These are phyloP conservation scores for Wakefieldia striispora DNA, from an alignment of 768 basidiomycete genomes.

Conservation along the genomic window DNA sequence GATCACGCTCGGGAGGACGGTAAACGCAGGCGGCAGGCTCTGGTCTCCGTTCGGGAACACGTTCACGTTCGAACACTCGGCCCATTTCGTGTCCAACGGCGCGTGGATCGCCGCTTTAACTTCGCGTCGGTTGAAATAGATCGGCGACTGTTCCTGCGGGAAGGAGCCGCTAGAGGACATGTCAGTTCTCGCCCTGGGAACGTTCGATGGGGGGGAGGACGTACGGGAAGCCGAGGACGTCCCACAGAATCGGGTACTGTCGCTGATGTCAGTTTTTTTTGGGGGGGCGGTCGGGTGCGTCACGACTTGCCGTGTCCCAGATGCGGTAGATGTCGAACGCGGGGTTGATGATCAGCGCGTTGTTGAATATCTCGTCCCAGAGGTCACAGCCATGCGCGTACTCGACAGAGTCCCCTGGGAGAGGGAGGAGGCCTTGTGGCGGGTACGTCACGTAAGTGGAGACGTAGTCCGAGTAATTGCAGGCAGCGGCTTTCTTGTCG, in stretches of 20 bases:
- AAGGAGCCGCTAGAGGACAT: slow-evolving; percentile 49
- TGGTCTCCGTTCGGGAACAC: slow-evolving; percentile 64
- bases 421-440: slow-evolving; percentile 61
- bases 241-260: slow-evolving; percentile 67
- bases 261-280: not conserved
- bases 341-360: slow-evolving; percentile 61
- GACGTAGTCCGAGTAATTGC: slow-evolving; percentile 63
- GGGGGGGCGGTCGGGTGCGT: too few relatives aligned
- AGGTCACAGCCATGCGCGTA: slow-evolving; percentile 57
- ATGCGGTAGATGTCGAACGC: slow-evolving; percentile 79
- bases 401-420: slow-evolving; percentile 56
- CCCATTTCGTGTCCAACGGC: slow-evolving; percentile 57
- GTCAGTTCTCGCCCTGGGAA: not conserved
- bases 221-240: slow-evolving; percentile 80
- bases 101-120: slow-evolving; percentile 70
- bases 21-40: slow-evolving; percentile 60
- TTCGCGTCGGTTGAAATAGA: slow-evolving; percentile 69
- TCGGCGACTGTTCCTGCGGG: slow-evolving; percentile 51
- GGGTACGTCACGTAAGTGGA: slow-evolving; percentile 65
- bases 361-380: slow-evolving; percentile 64
- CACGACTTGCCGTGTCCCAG: slow-evolving; percentile 54
- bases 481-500: slow-evolving; percentile 48
- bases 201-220: slow-evolving; percentile 17
- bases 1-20: slow-evolving; percentile 70
- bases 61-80: slow-evolving; percentile 55